Conservation (phyloP, 169 alveolate genomes). For the Cyclospora cayetanensis region DNA sequence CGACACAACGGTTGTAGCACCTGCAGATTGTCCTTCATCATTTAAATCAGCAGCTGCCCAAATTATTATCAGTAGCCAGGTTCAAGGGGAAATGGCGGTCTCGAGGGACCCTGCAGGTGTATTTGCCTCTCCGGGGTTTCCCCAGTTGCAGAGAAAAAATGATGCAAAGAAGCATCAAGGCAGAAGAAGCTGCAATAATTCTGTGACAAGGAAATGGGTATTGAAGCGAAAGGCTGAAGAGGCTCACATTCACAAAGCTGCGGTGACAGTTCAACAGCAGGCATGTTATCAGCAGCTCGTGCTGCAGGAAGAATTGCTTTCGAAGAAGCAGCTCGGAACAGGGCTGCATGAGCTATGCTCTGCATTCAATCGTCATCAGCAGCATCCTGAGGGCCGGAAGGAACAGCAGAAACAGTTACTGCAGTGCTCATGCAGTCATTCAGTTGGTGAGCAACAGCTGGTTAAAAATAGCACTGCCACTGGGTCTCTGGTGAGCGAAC, state of each 20-base stretch:
- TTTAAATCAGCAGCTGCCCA: not conserved
- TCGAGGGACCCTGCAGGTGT: conserved; percentile 30
- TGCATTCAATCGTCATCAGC: not conserved
- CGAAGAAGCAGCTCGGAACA: conserved; percentile 37
- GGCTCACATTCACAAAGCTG: conserved; percentile 28
- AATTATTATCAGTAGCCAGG: not conserved
- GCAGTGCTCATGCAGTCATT: not conserved
- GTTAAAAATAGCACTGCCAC: not conserved
- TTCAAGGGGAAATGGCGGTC: not conserved
- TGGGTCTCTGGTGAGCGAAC: not conserved
- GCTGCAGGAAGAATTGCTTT: conserved; percentile 46
- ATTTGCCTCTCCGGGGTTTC: not conserved
- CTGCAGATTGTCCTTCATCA: not conserved
- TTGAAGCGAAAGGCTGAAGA: conserved; percentile 29
- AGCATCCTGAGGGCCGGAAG: no score
- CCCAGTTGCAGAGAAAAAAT: not conserved
- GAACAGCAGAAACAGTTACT: not conserved
- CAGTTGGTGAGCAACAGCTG: not conserved
- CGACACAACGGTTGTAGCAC: not conserved
- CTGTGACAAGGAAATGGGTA: conserved; percentile 7
- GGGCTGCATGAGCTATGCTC: conserved; percentile 47
- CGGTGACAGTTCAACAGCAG: conserved; percentile 9
- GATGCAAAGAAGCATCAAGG: not conserved
- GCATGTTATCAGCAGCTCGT: conserved; percentile 49
- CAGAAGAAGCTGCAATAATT: conserved; percentile 23